Base-by-base conservation (phyloP, 2,329 filamentous ascomycete genomes). In the Claviceps purpurea region DNA sequence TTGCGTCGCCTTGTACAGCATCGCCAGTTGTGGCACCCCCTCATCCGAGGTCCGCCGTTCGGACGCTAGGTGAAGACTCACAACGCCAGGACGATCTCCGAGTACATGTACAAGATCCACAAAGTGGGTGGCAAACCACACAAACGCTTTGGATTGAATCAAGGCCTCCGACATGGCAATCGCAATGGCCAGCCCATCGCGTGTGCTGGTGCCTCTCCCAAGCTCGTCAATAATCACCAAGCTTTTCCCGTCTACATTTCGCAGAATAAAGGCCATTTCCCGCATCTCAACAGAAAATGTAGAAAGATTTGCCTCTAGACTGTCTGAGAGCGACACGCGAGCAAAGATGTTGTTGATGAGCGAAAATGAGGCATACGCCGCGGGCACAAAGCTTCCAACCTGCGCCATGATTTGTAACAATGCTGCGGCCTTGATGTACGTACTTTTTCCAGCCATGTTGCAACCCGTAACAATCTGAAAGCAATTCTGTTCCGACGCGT, bases 401-500 rank as follows among this genome's bases (percentile, higher is more conserved):
- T 98, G 93, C 0, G 89, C 89, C 89, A 98, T 96, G 53, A 98
- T 82, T 45, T 86, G 81, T 62, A 94, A 80, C 37, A 98, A 71
- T 0, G 91, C 87, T 24, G 95, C 74, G 1, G 86, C 84, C 49
- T 89, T 82, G 56, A 97, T 95, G 62, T 96, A 97, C 0, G 90
- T 98, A 57, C 87, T 95, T 65, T 97, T 98, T 1, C 90, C 93
- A 59, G 89, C 95, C 93, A 98, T 98, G 60, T 98, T 98, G 65
- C 88, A 94, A 3, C 93, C 91, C 0, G 91, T 97, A 56, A 98
- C 84, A 55, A 97, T 85, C 58, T 97, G 90, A 61, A 96, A 95
- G 1, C 90, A 81, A 39, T 82, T 82, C 55, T 91, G 82, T 38
- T 85, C 77, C 0, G 84, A 86, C 2, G 88, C 85, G 60, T 90